Evolutionary conservation across 2,329 filamentous ascomycete species (phyloP).

Genomic region (Stromatinia cepivora): DNA sequence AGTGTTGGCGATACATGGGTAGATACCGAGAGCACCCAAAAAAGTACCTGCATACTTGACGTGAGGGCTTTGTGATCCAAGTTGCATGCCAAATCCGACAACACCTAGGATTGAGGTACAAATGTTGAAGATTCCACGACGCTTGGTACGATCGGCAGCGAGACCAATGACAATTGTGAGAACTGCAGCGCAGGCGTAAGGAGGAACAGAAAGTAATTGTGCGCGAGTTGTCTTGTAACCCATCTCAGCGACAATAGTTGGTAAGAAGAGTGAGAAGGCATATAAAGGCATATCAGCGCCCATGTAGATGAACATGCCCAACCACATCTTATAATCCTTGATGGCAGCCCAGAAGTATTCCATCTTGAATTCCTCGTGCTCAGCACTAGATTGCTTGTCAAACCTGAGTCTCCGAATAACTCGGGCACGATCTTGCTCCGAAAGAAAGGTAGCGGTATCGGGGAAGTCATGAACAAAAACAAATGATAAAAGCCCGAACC

Average conservation of each 20-base stretch:
- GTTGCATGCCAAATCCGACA: conserved; percentile 76
- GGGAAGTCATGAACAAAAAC: conserved; percentile 32
- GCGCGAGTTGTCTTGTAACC: conserved; percentile 59
- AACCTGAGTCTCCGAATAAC: conserved; percentile 67
- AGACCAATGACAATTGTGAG: conserved; percentile 71
- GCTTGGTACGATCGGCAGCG: conserved; percentile 70
- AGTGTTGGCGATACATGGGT: conserved; percentile 81
- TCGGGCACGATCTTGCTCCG: conserved; percentile 65
- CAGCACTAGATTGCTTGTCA: conserved; percentile 73
- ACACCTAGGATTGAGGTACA: conserved; percentile 68
- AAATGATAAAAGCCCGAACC: conserved; percentile 41
- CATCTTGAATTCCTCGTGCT: conserved; percentile 73
- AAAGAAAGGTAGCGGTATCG: conserved; percentile 67
- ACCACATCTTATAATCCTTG: conserved; percentile 85
- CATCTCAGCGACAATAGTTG: conserved; percentile 69
- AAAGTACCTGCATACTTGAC: conserved; percentile 83
- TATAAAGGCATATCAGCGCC: conserved; percentile 72
- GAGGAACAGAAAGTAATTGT: conserved; percentile 73
- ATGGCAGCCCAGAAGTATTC: conserved; percentile 70
- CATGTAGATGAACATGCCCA: conserved; percentile 76
- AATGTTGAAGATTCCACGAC: conserved; percentile 81
- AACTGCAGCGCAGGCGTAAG: conserved; percentile 70
- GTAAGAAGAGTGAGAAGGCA: conserved; percentile 75
- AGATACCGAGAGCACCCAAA: conserved; percentile 81
- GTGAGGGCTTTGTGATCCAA: conserved; percentile 60